Base-by-base conservation (phyloP, 1,284 basidiomycete species). In the Xerocomus alliaceus region DNA sequence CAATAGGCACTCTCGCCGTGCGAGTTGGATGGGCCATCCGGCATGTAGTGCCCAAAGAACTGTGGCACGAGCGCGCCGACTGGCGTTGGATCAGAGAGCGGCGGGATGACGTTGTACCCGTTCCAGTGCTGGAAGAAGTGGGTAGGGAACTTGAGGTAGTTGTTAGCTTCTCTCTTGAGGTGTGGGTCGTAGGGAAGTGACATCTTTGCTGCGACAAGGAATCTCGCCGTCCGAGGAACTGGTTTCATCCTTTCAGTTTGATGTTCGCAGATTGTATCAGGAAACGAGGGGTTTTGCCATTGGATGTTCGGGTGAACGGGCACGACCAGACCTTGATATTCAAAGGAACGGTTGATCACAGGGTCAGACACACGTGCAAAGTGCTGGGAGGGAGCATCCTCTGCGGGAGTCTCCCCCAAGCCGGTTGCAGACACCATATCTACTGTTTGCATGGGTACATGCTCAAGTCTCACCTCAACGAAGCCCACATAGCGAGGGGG, bases 41-140 rank as follows among this genome's bases (percentile, higher is more conserved):
- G 66, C 1, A 49, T 67, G 54, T 79, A 80, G 56, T 72, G 79
- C 11, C 79, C 79, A 47, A 76, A 79, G 59, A 77, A 79, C 60
- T 79, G 77, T 12, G 79, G 79, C 0, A 75, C 73, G 39, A 80
- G 65, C 1, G 79, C 79, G 4, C 68, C 67, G 31, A 78, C 67
- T 0, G 77, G 77, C 4, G 76, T 72, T 2, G 74, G 70, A 31
- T 76, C 67, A 28, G 67, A 56, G 20, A 71, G 47, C 22, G 74
- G 76, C 8, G 65, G 59, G 10, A 77, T 29, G 45, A 76, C 58
- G 47, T 77, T 76, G 54, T 72, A 76, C 18, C 78, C 78, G 37
- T 60, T 70, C 76, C 76, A 79, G 54, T 79, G 69, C 54, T 79
- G 71, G 58, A 71, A 76, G 50, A 79, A 67, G 57, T 79, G 75